phyloP scores from a whole-genome alignment of 2,329 filamentous ascomycete species.

The Penicillium palitans region DNA sequence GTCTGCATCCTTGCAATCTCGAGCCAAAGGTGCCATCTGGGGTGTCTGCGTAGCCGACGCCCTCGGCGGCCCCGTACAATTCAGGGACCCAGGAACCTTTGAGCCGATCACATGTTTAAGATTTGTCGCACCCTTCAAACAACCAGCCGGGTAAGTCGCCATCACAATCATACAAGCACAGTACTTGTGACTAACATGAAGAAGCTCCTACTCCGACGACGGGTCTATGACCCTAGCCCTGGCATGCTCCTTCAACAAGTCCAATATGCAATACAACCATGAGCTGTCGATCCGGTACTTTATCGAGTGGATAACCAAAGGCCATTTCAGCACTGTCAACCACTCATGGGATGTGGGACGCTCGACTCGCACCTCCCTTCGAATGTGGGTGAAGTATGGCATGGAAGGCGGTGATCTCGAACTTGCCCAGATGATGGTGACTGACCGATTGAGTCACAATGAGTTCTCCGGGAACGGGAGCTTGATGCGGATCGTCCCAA shows the following conservation, averaged over 20 bases:
- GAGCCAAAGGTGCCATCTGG: conserved; percentile 35
- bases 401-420: not conserved
- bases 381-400: conserved; percentile 31
- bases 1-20: conserved; percentile 6
- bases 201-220: conserved; percentile 46
- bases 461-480: conserved; percentile 41
- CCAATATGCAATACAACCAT: conserved; percentile 31
- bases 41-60: conserved; percentile 47
- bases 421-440: conserved; percentile 21
- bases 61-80: conserved; percentile 47
- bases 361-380: conserved; percentile 35
- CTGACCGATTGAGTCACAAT: conserved; percentile 18
- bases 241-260: conserved; percentile 40
- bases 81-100: conserved; percentile 39
- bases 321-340: conserved; percentile 40
- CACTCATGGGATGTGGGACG: conserved; percentile 44
- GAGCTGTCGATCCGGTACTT: conserved; percentile 38
- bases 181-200: not conserved
- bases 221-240: conserved; percentile 49
- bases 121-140: conserved; percentile 35
- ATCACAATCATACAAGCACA: too few relatives aligned
- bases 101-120: conserved; percentile 34
- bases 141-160: conserved; percentile 37
- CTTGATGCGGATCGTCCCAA: conserved; percentile 45
- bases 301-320: conserved; percentile 38